Conservation (phyloP, 2,329 filamentous ascomycete species). For the Fusarium sp. region DNA sequence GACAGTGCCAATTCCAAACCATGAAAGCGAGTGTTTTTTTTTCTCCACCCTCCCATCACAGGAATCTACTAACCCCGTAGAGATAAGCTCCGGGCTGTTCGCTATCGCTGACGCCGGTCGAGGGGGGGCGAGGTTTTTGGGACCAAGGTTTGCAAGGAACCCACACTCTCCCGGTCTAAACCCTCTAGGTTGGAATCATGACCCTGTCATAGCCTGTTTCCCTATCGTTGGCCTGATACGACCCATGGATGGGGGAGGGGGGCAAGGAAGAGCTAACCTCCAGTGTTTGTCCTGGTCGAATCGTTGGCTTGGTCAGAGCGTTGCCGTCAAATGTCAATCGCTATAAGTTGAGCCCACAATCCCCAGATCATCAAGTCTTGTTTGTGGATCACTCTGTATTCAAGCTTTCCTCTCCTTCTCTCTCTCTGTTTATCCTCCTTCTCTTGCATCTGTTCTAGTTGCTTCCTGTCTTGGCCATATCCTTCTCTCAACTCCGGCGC, state of each 20-base stretch:
- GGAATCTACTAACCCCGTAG: background rate
- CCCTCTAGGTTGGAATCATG: background rate
- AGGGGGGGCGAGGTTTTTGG: background rate
- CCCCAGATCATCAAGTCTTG: conserved; percentile 18
- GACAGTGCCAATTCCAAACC: conserved; percentile 1
- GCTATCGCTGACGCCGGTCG: conserved; percentile 16
- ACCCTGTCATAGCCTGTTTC: conserved; percentile 20
- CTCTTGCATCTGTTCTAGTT: background rate
- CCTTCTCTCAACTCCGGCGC: background rate
- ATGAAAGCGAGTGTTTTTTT: background rate
- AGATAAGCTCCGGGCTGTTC: conserved; percentile 6
- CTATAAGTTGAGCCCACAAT: conserved; percentile 39
- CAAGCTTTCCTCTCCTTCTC: conserved; percentile 2
- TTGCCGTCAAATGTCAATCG: background rate
- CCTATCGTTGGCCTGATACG: conserved; percentile 2
- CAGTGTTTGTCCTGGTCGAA: conserved; percentile 1
- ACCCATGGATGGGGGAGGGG: background rate
- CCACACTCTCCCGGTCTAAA: conserved; percentile 2
- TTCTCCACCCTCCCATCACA: conserved; percentile 15
- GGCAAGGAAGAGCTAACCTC: conserved; percentile 12
- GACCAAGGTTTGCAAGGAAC: conserved; percentile 6
- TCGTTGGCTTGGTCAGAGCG: conserved; percentile 13
- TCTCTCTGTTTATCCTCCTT: conserved; percentile 6
- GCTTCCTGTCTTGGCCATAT: background rate
- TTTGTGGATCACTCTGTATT: conserved; percentile 13